Evolutionary conservation across 306 rosid species (phyloP), one percentile per base, ranked within the genome.

Genomic region (Alnus rubra): DNA sequence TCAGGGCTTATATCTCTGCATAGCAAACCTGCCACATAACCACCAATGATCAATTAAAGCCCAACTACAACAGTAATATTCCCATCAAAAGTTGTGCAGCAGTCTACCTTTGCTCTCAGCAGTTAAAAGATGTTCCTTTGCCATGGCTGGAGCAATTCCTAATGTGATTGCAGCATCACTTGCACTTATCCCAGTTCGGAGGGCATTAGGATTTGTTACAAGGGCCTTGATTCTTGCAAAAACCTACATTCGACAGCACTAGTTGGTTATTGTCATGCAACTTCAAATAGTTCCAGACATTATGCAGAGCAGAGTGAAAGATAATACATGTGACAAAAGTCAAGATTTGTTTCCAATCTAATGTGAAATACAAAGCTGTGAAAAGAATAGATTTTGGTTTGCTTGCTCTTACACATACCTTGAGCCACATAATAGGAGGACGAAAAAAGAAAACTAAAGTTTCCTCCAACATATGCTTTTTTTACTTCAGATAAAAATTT

Each of bases 131-230:
- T 95, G 98, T 82, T 95, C 98, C 87, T 92, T 95, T 53, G 98
- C 98, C 98, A 95, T 92, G 83, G 92, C 93, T 64, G 98, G 98
- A 53, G 98, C 98, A 80, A 95, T 87, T 76, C 98, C 96, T 65
- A 92, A 87, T 55, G 93, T 91, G 86, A 71, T 92, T 78, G 98
- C 96, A 85, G 98, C 97, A 84, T 95, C 98, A 82, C 98, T 86
- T 2, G 98, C 92, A 89, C 98, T 95, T 78, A 95, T 81, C 51
- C 98, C 98, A 60, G 82, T 79, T 86, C 86, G 87, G 56, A 95
- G 94, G 80, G 98, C 90, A 51, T 92, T 93, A 7, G 98, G 91
- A 75, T 88, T 89, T 73, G 86, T 84, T 78, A 87, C 89, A 69
- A 95, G 90, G 60, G 86, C 78, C 87, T 79, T 91, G 80, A 92